A percentile compares a stretch with the other conserved stretches of the same genome.
Evolutionary conservation across 1,284 basidiomycete genomes (phyloP).

Genomic region (Apiotrichum montevideense): DNA sequence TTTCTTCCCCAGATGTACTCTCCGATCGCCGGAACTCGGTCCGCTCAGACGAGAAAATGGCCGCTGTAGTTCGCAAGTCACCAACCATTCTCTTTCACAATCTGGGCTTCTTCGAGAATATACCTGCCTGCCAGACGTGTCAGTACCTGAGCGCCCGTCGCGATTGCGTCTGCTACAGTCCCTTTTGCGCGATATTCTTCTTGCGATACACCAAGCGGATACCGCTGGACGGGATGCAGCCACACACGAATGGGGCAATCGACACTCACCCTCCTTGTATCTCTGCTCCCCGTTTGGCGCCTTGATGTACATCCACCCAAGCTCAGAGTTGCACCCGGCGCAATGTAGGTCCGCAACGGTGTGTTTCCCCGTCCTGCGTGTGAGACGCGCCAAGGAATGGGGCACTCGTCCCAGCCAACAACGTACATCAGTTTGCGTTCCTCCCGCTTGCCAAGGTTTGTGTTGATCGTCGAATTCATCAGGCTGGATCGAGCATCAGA

Average conservation of each 20-base stretch:
- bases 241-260: too few relatives aligned
- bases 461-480: conserved; percentile 47
- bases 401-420: too few relatives aligned
- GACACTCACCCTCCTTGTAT: conserved; percentile 43
- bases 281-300: conserved; percentile 42
- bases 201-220: too few relatives aligned
- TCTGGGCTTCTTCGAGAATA: conserved; percentile 45
- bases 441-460: conserved; percentile 38
- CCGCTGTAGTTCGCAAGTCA: neutral
- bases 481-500: conserved; percentile 22
- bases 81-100: conserved; percentile 52
- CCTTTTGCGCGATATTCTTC: too few relatives aligned
- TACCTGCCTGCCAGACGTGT: conserved; percentile 29
- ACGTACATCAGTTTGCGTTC: conserved; percentile 42
- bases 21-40: too few relatives aligned
- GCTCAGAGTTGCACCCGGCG: conserved; percentile 30
- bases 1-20: too few relatives aligned
- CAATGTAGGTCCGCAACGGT: conserved; percentile 45
- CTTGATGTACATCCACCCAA: conserved; percentile 47
- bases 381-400: neutral
- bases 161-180: neutral
- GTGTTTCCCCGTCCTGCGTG: conserved; percentile 41
- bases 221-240: neutral
- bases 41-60: too few relatives aligned
- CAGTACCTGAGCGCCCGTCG: neutral